phyloP scores from a whole-genome alignment of 1,284 basidiomycete genomes.

The Inonotus obliquus region DNA sequence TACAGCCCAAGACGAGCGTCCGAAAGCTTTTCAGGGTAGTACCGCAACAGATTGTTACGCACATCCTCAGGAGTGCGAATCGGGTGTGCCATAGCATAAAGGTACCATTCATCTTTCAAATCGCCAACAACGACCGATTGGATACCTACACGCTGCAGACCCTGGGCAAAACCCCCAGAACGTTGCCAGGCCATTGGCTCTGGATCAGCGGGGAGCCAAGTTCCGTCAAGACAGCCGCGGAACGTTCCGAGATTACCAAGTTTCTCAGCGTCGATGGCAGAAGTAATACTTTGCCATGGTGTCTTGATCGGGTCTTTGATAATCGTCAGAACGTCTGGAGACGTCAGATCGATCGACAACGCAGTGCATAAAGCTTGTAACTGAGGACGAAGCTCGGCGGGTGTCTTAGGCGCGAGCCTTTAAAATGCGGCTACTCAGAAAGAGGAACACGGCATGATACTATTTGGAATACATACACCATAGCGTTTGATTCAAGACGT shows the following conservation, averaged over 20 bases:
- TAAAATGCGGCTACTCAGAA: neutral
- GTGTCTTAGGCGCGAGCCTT: slow-evolving; percentile 51
- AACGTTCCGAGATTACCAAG: slow-evolving; percentile 60
- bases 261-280: slow-evolving; percentile 50
- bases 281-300: slow-evolving; percentile 46
- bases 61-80: slow-evolving; percentile 46
- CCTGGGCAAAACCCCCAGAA: slow-evolving; percentile 51
- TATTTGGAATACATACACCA: slow-evolving; percentile 43
- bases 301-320: slow-evolving; percentile 47
- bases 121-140: slow-evolving; percentile 61
- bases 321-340: slow-evolving; percentile 40
- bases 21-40: slow-evolving; percentile 49
- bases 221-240: slow-evolving; percentile 55
- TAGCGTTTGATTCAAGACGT: slow-evolving; percentile 66
- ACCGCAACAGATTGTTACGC: slow-evolving; percentile 52
- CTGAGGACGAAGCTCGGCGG: slow-evolving; percentile 52
- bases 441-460: neutral
- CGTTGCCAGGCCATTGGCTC: slow-evolving; percentile 67
- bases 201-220: slow-evolving; percentile 48
- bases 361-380: slow-evolving; percentile 55
- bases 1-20: slow-evolving; percentile 44
- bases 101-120: slow-evolving; percentile 70
- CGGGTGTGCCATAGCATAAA: slow-evolving; percentile 66
- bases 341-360: slow-evolving; percentile 49
- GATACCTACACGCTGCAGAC: slow-evolving; percentile 54